phyloP scores from a whole-genome alignment of 345 rosid genomes.

The Heritiera fomes region DNA sequence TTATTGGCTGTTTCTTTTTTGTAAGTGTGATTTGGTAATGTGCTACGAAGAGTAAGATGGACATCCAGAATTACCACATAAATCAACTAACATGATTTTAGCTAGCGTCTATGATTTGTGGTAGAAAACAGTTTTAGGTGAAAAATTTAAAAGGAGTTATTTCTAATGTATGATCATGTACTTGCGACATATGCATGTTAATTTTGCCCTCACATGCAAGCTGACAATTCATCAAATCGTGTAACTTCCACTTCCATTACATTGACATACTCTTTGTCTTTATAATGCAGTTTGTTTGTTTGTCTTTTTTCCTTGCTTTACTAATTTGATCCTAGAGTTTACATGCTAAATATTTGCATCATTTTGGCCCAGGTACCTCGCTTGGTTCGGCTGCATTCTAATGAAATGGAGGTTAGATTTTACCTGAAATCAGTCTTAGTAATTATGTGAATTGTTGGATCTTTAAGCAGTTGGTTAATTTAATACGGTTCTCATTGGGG shows the following conservation, averaged over 20 bases:
- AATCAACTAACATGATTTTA: background rate
- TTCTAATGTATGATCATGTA: background rate
- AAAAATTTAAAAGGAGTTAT: constrained; percentile 1
- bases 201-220: background rate
- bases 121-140: background rate
- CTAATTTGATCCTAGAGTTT: background rate
- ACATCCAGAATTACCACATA: background rate
- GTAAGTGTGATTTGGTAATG: background rate
- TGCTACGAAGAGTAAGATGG: constrained; percentile 11
- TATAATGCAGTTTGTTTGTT: background rate
- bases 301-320: background rate
- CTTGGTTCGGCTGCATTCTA: constrained; percentile 92
- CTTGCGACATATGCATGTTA: constrained; percentile 1
- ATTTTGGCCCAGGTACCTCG: constrained; percentile 74
- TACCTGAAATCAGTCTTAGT: background rate
- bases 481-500: background rate
- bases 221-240: background rate
- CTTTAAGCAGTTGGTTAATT: background rate
- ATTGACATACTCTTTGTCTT: background rate
- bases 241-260: background rate
- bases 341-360: constrained; percentile 15
- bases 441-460: constrained; percentile 4
- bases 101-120: constrained; percentile 3
- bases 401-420: constrained; percentile 89
- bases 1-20: background rate